Conservation (phyloP, 2,329 filamentous ascomycete species). For the Aureobasidium sp. region DNA sequence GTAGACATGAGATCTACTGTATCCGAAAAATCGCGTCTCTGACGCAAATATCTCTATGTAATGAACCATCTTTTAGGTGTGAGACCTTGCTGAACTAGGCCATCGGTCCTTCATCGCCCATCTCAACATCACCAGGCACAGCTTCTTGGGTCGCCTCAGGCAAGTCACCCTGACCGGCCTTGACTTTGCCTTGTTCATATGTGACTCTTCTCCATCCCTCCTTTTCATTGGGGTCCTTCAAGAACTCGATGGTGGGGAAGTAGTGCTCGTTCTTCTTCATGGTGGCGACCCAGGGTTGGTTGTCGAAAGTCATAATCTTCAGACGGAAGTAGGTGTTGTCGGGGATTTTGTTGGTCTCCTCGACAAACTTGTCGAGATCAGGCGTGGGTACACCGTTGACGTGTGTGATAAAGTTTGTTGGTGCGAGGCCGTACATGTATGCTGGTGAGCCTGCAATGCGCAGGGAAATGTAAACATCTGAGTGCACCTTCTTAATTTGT, state of each 20-base stretch:
- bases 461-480: conserved; percentile 91
- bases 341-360: conserved; percentile 75
- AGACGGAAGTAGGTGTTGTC: conserved; percentile 98
- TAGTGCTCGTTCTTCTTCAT: conserved; percentile 99
- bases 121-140: conserved; percentile 1
- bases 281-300: conserved; percentile 97
- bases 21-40: not conserved
- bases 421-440: conserved; percentile 85
- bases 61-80: not conserved
- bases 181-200: conserved; percentile 42
- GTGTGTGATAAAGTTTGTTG: conserved; percentile 95
- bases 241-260: conserved; percentile 60
- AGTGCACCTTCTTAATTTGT: conserved; percentile 93
- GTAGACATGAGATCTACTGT: not conserved
- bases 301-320: conserved; percentile 96
- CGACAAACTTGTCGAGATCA: conserved; percentile 72
- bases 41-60: not conserved
- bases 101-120: conserved; percentile 9
- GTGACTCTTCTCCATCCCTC: conserved; percentile 53
- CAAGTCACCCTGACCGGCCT: conserved; percentile 27
- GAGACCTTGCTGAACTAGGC: not conserved
- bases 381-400: conserved; percentile 85
- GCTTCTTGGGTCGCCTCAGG: conserved; percentile 10
- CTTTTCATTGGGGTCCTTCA: conserved; percentile 47
- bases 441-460: conserved; percentile 74